Base-by-base conservation (phyloP, 352 stramenopile genomes). In the Phytophthora hybrid region DNA sequence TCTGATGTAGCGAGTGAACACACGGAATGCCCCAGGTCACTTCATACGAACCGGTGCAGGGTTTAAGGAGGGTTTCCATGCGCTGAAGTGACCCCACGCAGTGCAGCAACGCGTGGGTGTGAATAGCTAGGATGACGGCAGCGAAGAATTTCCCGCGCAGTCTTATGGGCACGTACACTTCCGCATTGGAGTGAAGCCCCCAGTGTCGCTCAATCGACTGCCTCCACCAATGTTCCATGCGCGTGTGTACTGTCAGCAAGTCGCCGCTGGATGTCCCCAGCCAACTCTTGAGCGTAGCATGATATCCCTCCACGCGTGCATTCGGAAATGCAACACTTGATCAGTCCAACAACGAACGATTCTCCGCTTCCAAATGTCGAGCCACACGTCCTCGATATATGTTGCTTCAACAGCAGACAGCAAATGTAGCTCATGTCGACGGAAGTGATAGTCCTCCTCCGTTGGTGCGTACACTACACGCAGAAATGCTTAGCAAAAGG, bases 201-300 rank as follows among this genome's bases (percentile, higher is more conserved):
- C 39, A 47, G 16, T 47, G 39, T 19, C 39, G 11, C 1, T 31
- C 58, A 19, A 64, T 56, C 1, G 41, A 56, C 26, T 56, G 58
- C 7, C 41, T 14, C 44, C 58, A 64, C 58, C 58, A 64, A 46
- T 47, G 44, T 34, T 56, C 8, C 41, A 56, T 55, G 9, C 58
- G 58, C 18, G 29, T 64, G 18, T 39, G 44, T 13, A 64, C 34
- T 9, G 23, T 56, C 16, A 46, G 26, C 5, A 56, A 21, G 44
- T 56, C 58, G 8, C 58, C 21, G 3, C 14, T 64, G 4, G 58
- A 64, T 18, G 26, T 46, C 4, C 58, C 58, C 10, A 47, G 13
- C 16, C 39, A 47, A 47, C 39, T 19, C 39, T 47, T 47, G 13
- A 47, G 11, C 39, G 39, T 47, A 16, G 39, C 39, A 47, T 47